Conservation (phyloP, 345 rosid species). For the Pistacia vera region DNA sequence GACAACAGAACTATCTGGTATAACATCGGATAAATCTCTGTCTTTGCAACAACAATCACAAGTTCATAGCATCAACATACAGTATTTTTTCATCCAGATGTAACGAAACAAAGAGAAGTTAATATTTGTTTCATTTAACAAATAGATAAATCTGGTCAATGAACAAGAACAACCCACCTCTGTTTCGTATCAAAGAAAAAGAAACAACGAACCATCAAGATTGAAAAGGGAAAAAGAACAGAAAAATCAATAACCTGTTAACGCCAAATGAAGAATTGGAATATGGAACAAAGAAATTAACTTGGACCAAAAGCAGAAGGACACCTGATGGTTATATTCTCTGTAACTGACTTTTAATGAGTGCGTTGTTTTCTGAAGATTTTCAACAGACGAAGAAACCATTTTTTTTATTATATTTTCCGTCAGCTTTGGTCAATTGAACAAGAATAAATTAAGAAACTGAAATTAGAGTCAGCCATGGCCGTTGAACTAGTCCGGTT, state of each 20-base stretch:
- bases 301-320: background rate
- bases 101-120: no score
- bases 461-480: background rate
- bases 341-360: background rate
- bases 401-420: background rate
- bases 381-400: background rate
- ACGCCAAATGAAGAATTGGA: background rate
- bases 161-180: slow-evolving; percentile 16
- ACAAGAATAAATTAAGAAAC: background rate
- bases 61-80: no score
- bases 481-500: slow-evolving; percentile 40
- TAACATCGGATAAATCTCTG: no score
- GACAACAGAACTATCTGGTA: no score
- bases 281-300: no score
- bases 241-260: background rate
- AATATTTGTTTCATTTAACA: no score
- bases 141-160: background rate
- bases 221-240: background rate
- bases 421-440: background rate
- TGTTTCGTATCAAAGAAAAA: slow-evolving; percentile 8
- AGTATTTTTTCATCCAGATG: no score
- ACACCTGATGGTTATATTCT: background rate
- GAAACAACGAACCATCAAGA: background rate
- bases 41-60: no score
- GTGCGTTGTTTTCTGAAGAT: background rate